Conservation (phyloP, 176 grass and related monocot genomes). For the Musa beccarii region DNA sequence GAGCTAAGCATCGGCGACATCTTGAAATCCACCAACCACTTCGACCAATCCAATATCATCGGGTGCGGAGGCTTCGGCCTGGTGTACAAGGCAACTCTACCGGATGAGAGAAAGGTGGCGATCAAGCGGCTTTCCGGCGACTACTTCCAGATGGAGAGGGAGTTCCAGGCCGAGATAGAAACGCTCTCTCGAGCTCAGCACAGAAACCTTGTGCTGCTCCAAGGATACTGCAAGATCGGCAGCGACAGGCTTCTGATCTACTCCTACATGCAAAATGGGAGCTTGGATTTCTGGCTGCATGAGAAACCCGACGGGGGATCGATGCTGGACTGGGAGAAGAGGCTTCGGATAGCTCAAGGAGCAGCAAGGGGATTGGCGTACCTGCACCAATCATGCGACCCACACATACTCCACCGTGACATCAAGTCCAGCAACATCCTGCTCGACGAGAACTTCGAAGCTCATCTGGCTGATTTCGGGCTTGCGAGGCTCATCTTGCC, state of each 20-base stretch:
- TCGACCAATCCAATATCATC: constrained; percentile 94
- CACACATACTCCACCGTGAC: constrained; percentile 94
- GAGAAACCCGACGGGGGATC: constrained; percentile 64
- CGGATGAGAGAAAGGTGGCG: constrained; percentile 54
- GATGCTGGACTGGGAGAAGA: constrained; percentile 63
- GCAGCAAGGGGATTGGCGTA: constrained; percentile 73
- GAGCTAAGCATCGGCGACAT: constrained; percentile 71
- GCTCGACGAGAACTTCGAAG: constrained; percentile 75
- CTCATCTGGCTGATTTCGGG: constrained; percentile 95
- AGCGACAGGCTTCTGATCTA: constrained; percentile 86
- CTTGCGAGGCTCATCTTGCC: constrained; percentile 91
- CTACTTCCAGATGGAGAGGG: constrained; percentile 87
- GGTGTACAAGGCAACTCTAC: constrained; percentile 77
- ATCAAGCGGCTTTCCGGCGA: constrained; percentile 95
- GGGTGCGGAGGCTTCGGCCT: constrained; percentile 94
- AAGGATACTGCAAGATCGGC: constrained; percentile 90
- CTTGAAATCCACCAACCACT: constrained; percentile 85
- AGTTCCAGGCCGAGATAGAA: constrained; percentile 96
- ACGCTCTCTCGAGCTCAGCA: constrained; percentile 88
- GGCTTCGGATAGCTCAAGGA: constrained; percentile 83
- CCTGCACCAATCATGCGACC: constrained; percentile 76
- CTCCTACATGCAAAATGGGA: constrained; percentile 94
- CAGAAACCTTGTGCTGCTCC: constrained; percentile 90
- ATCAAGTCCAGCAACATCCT: constrained; percentile 98
- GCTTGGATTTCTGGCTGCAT: constrained; percentile 92